Conservation (phyloP, 257 asterid species). For the Ilex asprella region DNA sequence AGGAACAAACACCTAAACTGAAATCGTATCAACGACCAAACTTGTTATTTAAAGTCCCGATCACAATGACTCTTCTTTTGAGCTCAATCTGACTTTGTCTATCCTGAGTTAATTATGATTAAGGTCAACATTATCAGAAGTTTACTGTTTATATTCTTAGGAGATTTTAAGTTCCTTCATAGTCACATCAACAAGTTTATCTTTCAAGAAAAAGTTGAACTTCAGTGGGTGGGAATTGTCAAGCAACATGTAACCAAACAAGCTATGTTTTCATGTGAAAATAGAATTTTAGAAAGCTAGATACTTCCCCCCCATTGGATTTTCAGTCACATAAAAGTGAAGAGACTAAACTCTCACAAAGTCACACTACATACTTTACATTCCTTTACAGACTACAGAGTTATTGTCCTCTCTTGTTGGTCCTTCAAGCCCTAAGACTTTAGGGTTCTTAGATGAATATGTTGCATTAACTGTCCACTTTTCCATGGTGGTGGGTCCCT, state of each 20-base stretch:
- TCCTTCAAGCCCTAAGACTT: not conserved
- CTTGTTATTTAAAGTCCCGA: too few relatives aligned
- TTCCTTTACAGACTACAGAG: slow-evolving; percentile 5
- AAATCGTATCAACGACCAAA: too few relatives aligned
- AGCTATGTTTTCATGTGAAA: slow-evolving; percentile 20
- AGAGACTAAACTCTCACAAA: not conserved
- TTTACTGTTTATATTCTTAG: too few relatives aligned
- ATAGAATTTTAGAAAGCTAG: slow-evolving; percentile 10
- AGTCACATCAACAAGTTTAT: too few relatives aligned
- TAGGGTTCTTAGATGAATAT: too few relatives aligned
- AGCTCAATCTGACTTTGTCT: too few relatives aligned
- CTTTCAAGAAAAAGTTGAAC: not conserved
- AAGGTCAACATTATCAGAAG: too few relatives aligned
- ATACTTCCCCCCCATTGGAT: slow-evolving; percentile 2
- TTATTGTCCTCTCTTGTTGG: slow-evolving; percentile 1
- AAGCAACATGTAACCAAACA: not conserved
- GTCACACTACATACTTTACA: slow-evolving; percentile 6
- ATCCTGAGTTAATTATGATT: too few relatives aligned
- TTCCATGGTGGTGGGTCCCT: slow-evolving; percentile 15
- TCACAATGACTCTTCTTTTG: too few relatives aligned
- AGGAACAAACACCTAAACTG: too few relatives aligned
- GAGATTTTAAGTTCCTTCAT: too few relatives aligned
- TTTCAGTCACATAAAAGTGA: slow-evolving; percentile 4
- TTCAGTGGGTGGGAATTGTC: slow-evolving; percentile 13
- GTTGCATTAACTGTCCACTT: too few relatives aligned